These are phyloP conservation scores for maize (Zea mays) DNA, from an alignment of 176 grass and related monocot species.

Conservation along the genomic window DNA sequence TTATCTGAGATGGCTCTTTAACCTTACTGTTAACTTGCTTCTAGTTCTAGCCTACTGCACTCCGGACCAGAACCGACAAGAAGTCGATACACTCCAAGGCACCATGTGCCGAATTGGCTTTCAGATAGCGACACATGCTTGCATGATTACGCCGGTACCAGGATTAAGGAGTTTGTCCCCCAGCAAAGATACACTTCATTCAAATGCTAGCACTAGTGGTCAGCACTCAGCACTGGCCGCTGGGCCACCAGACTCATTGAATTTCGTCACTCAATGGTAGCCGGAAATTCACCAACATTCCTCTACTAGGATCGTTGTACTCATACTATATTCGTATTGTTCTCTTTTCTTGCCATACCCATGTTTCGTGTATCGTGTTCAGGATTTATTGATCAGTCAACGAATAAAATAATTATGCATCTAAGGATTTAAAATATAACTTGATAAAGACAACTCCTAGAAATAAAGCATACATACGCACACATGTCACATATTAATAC, in stretches of 20 bases:
- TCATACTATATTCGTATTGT: not conserved
- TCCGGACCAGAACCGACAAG: not conserved
- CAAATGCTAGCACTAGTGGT: slow-evolving; percentile 13
- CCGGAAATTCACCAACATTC: slow-evolving; percentile 44
- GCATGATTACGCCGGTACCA: not conserved
- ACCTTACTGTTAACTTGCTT: too few species aligned
- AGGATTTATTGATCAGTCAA: slow-evolving; percentile 24
- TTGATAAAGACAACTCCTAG: too few species aligned
- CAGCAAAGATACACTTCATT: not conserved
- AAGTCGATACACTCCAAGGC: not conserved
- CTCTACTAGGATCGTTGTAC: too few species aligned
- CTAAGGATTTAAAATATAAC: too few species aligned
- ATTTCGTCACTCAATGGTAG: slow-evolving; percentile 20
- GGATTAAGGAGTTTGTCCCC: slow-evolving; percentile 17
- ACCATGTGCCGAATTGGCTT: not conserved
- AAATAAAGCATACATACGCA: too few species aligned
- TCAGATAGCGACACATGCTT: not conserved
- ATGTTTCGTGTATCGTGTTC: slow-evolving; percentile 10
- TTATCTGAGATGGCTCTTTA: too few species aligned
- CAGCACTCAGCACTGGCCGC: slow-evolving; percentile 17
- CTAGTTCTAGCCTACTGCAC: not conserved
- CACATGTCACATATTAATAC: too few species aligned
- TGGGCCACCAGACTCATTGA: slow-evolving; percentile 35
- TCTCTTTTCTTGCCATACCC: slow-evolving; percentile 10
- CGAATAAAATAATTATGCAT: not conserved